Evolutionary conservation across 495 filamentous ascomycete species (phyloP), one percentile per base, ranked within the genome.

Genomic region (Ramalina intermedia): DNA sequence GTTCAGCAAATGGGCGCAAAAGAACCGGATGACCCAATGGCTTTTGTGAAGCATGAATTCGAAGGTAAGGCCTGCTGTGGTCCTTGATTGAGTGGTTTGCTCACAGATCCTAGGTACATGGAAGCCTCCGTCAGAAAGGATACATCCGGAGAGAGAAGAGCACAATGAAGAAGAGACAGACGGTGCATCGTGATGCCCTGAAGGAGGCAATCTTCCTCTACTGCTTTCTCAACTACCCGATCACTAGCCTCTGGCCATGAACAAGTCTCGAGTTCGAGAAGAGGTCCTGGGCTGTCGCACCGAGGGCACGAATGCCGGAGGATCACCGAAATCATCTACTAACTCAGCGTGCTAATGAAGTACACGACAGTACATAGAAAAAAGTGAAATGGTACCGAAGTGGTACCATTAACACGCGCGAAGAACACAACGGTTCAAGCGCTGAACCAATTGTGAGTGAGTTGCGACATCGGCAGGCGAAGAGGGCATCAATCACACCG

Each of bases 31-130:
- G 81, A 96, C 58, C 87, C 89, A 6, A 91, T 96, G 87, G 91
- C 91, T 4, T 96, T 94, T 70, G 91, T 98, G 48, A 86, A 94
- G 67, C 91, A 98, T 64, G 80, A 88, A 40, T 98, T 98, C 67
- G 87, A 90, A 72, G 91, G 91, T 96, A 63, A 48, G 49, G 7
- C 20, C 13, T 17, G 18, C 4, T 17, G 39, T 23, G 0, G 7
- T 17, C n/a, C 4, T 27, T 20, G 26, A 17, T 51, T 16, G 27
- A 18, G 46, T 26, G 41, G 24, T 36, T 46, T 45, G 48, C 42
- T 27, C 49, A 26, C 29, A n/a, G 13, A 24, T 37, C 7, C 43
- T 58, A 88, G 84, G 84, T 13, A 82, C 82, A 24, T 88, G 84
- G 84, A 88, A 88, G 61, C 82, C 82, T 33, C 81, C 83, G 57